Evolutionary conservation across 495 filamentous ascomycete genomes (phyloP).

Genomic region (Aspergillus sclerotioniger): DNA sequence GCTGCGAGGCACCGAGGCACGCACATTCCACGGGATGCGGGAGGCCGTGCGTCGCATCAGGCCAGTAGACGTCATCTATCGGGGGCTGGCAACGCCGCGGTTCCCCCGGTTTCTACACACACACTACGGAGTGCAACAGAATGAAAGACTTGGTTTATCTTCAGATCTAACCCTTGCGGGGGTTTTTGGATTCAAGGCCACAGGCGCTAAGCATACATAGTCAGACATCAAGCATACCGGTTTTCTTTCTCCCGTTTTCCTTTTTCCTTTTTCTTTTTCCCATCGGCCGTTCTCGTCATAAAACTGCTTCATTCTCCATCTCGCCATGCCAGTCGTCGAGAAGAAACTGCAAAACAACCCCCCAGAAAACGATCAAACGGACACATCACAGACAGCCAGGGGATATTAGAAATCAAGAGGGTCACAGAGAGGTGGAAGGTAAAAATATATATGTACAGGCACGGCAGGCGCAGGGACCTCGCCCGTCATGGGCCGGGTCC

Average conservation of each 20-base stretch:
- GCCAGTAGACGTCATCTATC: neutral
- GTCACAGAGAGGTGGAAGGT: constrained; percentile 15
- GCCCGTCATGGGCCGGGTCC: constrained; percentile 7
- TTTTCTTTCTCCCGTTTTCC: constrained; percentile 4
- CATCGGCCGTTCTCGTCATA: neutral
- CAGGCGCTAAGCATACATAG: constrained; percentile 14
- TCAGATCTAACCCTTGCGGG: constrained; percentile 3
- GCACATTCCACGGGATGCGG: neutral
- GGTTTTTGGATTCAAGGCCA: constrained; percentile 6
- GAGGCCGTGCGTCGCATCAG: neutral
- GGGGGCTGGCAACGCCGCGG: too few species aligned
- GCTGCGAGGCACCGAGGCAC: neutral
- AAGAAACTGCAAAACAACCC: constrained; percentile 5
- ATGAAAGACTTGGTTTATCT: too few species aligned
- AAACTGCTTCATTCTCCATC: neutral
- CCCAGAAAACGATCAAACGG: constrained; percentile 7
- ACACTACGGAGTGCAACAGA: neutral
- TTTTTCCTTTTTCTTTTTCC: constrained; percentile 5
- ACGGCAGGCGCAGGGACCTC: constrained; percentile 24
- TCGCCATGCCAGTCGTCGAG: neutral
- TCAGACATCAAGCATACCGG: constrained; percentile 9
- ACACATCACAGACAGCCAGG: constrained; percentile 15
- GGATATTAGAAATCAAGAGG: constrained; percentile 20
- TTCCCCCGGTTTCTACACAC: too few species aligned
- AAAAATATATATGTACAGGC: constrained; percentile 38